Base-by-base conservation (phyloP, 768 basidiomycete genomes). In the Cystofilobasidium capitatum region DNA sequence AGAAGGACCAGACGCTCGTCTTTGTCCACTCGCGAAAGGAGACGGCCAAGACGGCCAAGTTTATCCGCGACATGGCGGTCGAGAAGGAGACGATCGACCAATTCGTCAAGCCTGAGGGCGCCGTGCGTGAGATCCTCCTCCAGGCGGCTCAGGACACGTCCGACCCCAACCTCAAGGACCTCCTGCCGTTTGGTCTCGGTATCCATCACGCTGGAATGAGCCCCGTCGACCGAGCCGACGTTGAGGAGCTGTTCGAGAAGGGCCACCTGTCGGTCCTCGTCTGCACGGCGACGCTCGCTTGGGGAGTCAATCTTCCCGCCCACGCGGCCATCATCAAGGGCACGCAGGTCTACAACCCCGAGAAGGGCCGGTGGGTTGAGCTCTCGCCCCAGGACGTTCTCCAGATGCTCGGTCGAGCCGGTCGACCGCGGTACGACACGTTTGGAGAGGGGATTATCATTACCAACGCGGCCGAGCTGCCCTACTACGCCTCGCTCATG, bases 261-360 rank as follows among this genome's bases (percentile, higher is more conserved):
- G 90, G 92, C 0, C 86, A 89, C 29, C 82, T 99, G 36, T 92
- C 94, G 75, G 93, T 98, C 0, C 81, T 99, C 31, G 91, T 96
- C 51, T 96, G 91, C 76, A 99, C 96, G 0, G 96, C 96, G 6
- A 98, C 94, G 2, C 86, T 99, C 42, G 96, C 96, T 0, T 99
- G 96, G 96, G 96, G 94, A 80, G 94, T 99, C 78, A 99, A 99
- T 75, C 80, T 98, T 0, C 96, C 96, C 3, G 94, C 93, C 0
- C 96, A 98, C 71, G 88, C 91, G 10, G 94, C 97, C 78, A 91
- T 98, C 79, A 97, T 99, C 82, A 99, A 98, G 76, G 96, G 96
- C n/a, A 98, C 96, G 0, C 93, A 98, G 79, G 93, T 98, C 70
- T 99, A 98, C 79, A 97, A 96, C 77, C 96, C 96, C 0, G 93